phyloP scores from a whole-genome alignment of 305 asterid genomes.

The Petunia hybrid region DNA sequence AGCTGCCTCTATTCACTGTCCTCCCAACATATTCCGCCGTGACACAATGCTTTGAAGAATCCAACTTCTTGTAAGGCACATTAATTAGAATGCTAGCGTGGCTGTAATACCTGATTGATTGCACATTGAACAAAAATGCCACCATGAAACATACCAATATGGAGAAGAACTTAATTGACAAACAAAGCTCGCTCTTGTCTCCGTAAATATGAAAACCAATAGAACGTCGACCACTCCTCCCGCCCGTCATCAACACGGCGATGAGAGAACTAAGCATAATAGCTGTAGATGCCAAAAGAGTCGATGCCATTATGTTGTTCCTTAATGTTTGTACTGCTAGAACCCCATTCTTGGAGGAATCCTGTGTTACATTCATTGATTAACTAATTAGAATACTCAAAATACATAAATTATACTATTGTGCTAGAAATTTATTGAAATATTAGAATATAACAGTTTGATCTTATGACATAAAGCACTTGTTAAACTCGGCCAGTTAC shows the following conservation, averaged over 20 bases:
- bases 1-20: slow-evolving; percentile 69
- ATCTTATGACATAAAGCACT: too few species aligned
- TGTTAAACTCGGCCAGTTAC: too few species aligned
- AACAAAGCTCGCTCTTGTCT: slow-evolving; percentile 48
- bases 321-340: slow-evolving; percentile 83
- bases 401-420: too few species aligned
- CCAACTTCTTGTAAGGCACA: slow-evolving; percentile 55
- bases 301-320: slow-evolving; percentile 94
- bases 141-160: slow-evolving; percentile 74
- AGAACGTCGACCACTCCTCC: slow-evolving; percentile 33
- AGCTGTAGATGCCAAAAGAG: slow-evolving; percentile 79
- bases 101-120: slow-evolving; percentile 86
- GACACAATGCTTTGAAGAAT: slow-evolving; percentile 33
- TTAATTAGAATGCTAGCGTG: slow-evolving; percentile 88
- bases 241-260: slow-evolving; percentile 70
- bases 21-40: slow-evolving; percentile 62
- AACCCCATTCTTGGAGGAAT: slow-evolving; percentile 55
- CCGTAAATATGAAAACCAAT: slow-evolving; percentile 43
- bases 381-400: neutral
- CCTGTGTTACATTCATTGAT: slow-evolving; percentile 40
- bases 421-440: too few species aligned
- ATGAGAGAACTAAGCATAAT: slow-evolving; percentile 87
- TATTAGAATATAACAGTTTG: too few species aligned
- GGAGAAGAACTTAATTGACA: slow-evolving; percentile 67
- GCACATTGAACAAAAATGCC: slow-evolving; percentile 83